Evolutionary conservation across 2,329 filamentous ascomycete genomes (phyloP), one percentile per base, ranked within the genome.

Genomic region (Sarocladiaceae sp.): DNA sequence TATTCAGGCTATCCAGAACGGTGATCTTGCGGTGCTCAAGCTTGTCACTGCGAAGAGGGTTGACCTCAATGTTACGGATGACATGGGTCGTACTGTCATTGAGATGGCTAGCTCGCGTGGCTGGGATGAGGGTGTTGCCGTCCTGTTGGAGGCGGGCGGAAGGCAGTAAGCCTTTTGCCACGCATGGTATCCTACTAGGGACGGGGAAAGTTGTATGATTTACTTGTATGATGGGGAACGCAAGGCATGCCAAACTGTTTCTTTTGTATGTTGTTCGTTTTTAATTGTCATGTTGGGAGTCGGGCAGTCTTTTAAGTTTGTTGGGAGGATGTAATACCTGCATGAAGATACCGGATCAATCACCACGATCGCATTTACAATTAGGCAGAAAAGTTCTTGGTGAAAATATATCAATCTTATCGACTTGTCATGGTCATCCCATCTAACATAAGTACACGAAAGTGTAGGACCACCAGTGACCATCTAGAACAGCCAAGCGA

Each of bases 1-100:
- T 52, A 80, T 86, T 67, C 82, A 86, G 64, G 81, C 82, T 0
- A 71, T 86, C 12, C 83, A 87, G 67, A 82, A 84, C 59, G 82
- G 83, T 15, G 80, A 86, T 55, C 63, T 72, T 2, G 62, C 70
- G 2, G 71, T 86, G 12, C 67, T 87, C 35, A 71, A 66, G 44
- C 63, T 85, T 18, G 64, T 86, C 3, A 69, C 74, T 12, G 66
- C 73, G 39, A 75, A 72, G 56, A 68, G 71, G 12, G 76, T 79
- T 2, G 77, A 84, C 55, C 64, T 84, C 1, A 64, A 73, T 1
- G 75, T 73, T 11, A 68, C 65, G 47, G 81, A 84, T 53, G 82
- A 84, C 55, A 66, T 74, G 17, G 79, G 76, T 1, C 70, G 72
- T 37, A 77, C 71, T 0, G 78, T 84, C 3, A 66, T 77, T 12